Evolutionary conservation across 2,329 filamentous ascomycete genomes (phyloP), one percentile per base, ranked within the genome.

Genomic region (Achaetomium macrosporum): DNA sequence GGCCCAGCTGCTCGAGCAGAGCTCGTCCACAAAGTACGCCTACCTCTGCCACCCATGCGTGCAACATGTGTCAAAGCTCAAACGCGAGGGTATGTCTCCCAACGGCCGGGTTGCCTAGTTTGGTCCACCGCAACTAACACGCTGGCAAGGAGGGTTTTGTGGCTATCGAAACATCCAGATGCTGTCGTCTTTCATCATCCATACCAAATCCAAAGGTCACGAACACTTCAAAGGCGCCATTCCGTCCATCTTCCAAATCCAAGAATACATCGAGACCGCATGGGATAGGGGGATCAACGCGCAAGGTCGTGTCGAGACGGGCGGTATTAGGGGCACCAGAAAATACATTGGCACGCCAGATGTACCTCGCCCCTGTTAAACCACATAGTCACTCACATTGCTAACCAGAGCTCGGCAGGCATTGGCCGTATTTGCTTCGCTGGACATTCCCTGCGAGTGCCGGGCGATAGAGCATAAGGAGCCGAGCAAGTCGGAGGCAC

Each of bases 311-410:
- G 65, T 81, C 2, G 90, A 97, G 69, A 96, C 91, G 0, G 92
- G 92, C 2, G 90, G 90, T 1, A 87, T 97, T 58, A 82, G 76
- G 58, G 85, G 85, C n/a, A 96, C 91, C 0, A 82, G 93, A 55
- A 97, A 96, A 68, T 97, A 93, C 65, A 97, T 97, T 61, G 92
- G 92, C 15, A 96, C 92, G 1, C 84, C 89, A 9, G 92, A 97
- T 75, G 88, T 88, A 73, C 60, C 66, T 57, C n/a, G 11, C 1
- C 17, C 7, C 3, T 17, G 8, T 5, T 12, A 1, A 10, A 3
- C 9, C 17, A 13, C n/a, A 8, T 7, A 3, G 1, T 17, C 6
- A 29, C 17, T 9, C 35, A 39, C 3, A 33, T 36, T 1, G 25
- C 39, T 53, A 16, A 54, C 42, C 13, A 36, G 25, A n/a, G 1